Evolutionary conservation across 306 rosid genomes (phyloP).

Genomic region (Rosa chinensis): DNA sequence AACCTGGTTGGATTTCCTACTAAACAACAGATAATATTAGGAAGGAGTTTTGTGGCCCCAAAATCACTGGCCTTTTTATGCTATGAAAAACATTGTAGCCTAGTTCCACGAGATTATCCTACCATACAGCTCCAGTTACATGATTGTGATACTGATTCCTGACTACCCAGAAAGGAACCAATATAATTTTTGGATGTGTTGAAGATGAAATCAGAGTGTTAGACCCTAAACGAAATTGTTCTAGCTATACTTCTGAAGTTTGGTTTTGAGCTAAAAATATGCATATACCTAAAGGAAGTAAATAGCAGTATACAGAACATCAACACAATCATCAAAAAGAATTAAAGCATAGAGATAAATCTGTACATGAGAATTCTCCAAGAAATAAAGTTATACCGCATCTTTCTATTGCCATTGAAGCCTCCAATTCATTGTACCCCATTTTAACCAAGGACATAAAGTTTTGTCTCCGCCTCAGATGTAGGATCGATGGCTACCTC

Average conservation of each 20-base stretch:
- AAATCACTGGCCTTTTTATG: background rate
- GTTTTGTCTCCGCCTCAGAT: conserved; percentile 34
- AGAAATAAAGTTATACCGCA: conserved; percentile 44
- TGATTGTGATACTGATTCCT: background rate
- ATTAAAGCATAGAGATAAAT: background rate
- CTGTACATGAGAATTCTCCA: background rate
- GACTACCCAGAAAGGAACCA: too few species aligned
- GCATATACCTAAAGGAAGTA: background rate
- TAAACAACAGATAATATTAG: background rate
- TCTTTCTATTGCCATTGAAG: conserved; percentile 73
- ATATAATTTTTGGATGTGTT: background rate
- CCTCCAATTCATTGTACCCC: conserved; percentile 73
- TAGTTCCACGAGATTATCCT: background rate
- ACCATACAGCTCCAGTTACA: background rate
- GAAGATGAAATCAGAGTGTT: background rate
- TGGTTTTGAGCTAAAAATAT: background rate
- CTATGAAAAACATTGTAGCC: background rate
- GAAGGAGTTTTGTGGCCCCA: background rate
- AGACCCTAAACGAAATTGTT: background rate
- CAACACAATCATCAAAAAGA: background rate
- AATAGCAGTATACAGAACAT: background rate
- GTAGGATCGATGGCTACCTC: conserved; percentile 53
- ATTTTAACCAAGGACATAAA: conserved; percentile 52
- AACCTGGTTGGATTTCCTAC: background rate
- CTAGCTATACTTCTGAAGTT: background rate